Base-by-base conservation (phyloP, 2,329 filamentous ascomycete genomes). In the Fusarium staphyleae region DNA sequence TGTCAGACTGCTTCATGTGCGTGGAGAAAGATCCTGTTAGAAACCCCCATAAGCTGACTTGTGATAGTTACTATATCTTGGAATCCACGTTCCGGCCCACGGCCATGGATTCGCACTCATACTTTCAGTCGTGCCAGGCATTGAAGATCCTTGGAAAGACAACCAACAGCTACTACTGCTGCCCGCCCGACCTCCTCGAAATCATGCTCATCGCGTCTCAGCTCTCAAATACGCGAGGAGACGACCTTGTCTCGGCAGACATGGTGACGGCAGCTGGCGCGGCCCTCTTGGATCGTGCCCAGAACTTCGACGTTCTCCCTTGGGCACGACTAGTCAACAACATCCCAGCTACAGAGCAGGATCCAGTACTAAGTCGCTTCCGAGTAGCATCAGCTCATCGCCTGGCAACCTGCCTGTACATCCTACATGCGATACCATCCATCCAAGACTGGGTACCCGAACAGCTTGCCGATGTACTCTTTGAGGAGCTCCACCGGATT, bases 1-100 rank as follows among this genome's bases (percentile, higher is more conserved):
- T 79, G 16, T 78, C 78, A 1, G 78, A 81, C 56, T 80, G 76
- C 59, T 76, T 81, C 46, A 77, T 78, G 65, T 77, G 56, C 62
- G 74, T 67, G 14, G 11, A 8, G 10, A 35, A 13, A 9, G n/a
- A 7, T 24, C 9, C 8, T 22, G 19, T 6, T 10, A 24, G 3
- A 2, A 5, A 28, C 7, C 10, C 5, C 13, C 6, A 24, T 32
- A n/a, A 2, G 45, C 65, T 65, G 39, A 67, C 53, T 11, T 14
- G 8, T 3, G 18, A 3, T 28, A 77, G 75, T 33, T 81, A 80
- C 57, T 77, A 76, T 37, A 76, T 81, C 36, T 64, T 80, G 15
- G 77, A 73, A 2, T 78, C 78, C 1, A 75, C 76, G 5, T 78
- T 80, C 55, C 74, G 69, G 42, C 69, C 72, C 1, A 66, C 71